These are phyloP conservation scores for Coniochaeta prunicola DNA, from an alignment of 2,329 filamentous ascomycete genomes.

Conservation along the genomic window DNA sequence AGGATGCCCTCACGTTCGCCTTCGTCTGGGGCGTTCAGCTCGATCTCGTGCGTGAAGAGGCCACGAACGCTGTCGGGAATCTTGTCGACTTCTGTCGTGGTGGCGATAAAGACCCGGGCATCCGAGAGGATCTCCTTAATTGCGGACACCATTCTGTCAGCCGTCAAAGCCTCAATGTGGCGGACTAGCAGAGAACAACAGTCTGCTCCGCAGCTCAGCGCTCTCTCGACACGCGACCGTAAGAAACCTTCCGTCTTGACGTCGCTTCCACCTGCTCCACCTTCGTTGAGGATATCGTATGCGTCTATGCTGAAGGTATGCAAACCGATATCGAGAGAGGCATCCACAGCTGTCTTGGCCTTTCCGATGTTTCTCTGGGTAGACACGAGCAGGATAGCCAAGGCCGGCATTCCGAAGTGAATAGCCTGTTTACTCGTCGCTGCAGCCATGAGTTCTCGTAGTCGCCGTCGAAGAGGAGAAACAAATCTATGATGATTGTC, in stretches of 20 bases:
- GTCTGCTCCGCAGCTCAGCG: constrained; percentile 78
- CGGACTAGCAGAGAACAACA: constrained; percentile 79
- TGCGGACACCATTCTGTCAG: constrained; percentile 80
- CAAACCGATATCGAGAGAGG: constrained; percentile 82
- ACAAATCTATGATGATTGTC: constrained; percentile 43
- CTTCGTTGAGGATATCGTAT: constrained; percentile 91
- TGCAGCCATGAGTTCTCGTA: constrained; percentile 80
- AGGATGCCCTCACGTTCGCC: constrained; percentile 85
- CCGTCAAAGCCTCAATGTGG: constrained; percentile 85
- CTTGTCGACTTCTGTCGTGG: constrained; percentile 92
- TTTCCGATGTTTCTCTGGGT: constrained; percentile 94
- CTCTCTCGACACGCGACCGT: constrained; percentile 79
- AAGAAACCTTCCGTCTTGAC: constrained; percentile 91
- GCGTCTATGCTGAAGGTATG: constrained; percentile 86
- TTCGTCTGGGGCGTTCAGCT: constrained; percentile 89
- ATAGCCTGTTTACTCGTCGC: constrained; percentile 84
- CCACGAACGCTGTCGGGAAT: constrained; percentile 84
- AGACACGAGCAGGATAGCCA: constrained; percentile 82
- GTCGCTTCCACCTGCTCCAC: constrained; percentile 76
- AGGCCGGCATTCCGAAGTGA: constrained; percentile 77
- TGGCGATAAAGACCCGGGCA: constrained; percentile 79
- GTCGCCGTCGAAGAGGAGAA: constrained; percentile 57
- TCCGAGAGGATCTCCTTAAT: constrained; percentile 78
- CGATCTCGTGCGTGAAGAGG: constrained; percentile 90
- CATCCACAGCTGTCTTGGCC: constrained; percentile 65